Conservation (phyloP, 1,139 yeast genomes). For the Pichia kudriavzevii region DNA sequence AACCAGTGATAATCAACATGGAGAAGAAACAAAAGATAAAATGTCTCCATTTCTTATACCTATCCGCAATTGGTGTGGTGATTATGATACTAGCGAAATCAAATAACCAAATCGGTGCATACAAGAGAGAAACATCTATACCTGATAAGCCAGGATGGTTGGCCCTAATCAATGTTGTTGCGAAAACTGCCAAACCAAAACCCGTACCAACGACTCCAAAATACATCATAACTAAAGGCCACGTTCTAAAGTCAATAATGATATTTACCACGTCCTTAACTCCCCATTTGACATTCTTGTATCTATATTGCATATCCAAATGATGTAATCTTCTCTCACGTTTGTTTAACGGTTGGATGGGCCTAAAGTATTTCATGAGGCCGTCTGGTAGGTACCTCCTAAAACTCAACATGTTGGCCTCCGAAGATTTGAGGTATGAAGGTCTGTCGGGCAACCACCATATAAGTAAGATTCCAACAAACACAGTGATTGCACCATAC, state of each 20-base stretch:
- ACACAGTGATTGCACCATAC: constrained; percentile 67
- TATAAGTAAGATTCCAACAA: constrained; percentile 54
- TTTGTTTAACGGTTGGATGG: constrained; percentile 46
- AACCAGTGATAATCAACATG: constrained; percentile 61
- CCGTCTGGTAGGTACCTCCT: constrained; percentile 18
- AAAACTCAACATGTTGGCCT: constrained; percentile 10
- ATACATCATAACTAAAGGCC: constrained; percentile 83
- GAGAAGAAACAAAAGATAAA: constrained; percentile 56
- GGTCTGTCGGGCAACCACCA: constrained; percentile 89
- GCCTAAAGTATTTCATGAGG: constrained; percentile 19
- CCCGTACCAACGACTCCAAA: constrained; percentile 92
- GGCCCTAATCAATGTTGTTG: constrained; percentile 67
- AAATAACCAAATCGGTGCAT: constrained; percentile 88
- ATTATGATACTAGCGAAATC: constrained; percentile 72
- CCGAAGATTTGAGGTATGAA: constrained; percentile 15
- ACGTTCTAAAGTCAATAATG: constrained; percentile 55
- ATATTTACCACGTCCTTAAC: constrained; percentile 52
- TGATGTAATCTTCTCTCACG: constrained; percentile 52
- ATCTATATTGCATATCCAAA: constrained; percentile 51
- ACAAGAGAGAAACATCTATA: constrained; percentile 63
- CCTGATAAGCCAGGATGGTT: constrained; percentile 59
- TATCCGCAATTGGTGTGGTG: constrained; percentile 76
- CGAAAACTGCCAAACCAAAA: constrained; percentile 77
- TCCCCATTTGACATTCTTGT: constrained; percentile 46
- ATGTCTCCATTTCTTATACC: constrained; percentile 49